Conservation (phyloP, 2,329 filamentous ascomycete genomes). For the Esteya vermicola region DNA sequence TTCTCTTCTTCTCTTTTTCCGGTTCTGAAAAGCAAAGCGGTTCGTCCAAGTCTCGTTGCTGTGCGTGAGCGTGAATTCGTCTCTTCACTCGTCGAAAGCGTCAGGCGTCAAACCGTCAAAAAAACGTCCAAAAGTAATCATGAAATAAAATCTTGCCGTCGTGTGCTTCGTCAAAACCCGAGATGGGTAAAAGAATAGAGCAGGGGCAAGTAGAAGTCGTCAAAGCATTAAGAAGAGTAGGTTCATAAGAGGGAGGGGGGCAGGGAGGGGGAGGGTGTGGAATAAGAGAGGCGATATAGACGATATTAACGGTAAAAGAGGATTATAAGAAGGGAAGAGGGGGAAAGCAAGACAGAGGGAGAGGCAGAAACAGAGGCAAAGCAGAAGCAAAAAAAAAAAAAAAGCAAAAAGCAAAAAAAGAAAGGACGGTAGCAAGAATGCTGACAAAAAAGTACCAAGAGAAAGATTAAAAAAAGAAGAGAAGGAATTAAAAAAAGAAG, state of each 20-base stretch:
- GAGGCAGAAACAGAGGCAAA: background rate
- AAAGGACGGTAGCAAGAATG: background rate
- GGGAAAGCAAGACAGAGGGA: background rate
- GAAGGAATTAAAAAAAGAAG: background rate
- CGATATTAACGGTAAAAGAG: no score
- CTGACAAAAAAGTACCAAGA: background rate
- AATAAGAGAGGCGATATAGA: background rate
- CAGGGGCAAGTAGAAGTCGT: background rate
- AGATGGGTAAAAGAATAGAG: background rate
- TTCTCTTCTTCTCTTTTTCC: no score
- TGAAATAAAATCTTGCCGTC: background rate
- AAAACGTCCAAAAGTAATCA: no score
- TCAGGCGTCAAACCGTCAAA: no score
- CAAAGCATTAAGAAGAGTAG: slow-evolving; percentile 6
- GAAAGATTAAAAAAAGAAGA: background rate
- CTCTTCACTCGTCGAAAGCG: background rate
- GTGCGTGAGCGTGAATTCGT: background rate
- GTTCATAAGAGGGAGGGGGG: slow-evolving; percentile 3
- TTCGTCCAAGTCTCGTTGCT: background rate
- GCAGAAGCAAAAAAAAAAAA: background rate
- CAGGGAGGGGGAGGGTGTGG: background rate
- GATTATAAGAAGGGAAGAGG: background rate
- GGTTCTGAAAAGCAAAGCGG: background rate
- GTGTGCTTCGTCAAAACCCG: background rate
- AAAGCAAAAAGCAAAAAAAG: background rate